Evolutionary conservation across 1,284 basidiomycete genomes (phyloP).

Genomic region (Phaffia rhodozyma): DNA sequence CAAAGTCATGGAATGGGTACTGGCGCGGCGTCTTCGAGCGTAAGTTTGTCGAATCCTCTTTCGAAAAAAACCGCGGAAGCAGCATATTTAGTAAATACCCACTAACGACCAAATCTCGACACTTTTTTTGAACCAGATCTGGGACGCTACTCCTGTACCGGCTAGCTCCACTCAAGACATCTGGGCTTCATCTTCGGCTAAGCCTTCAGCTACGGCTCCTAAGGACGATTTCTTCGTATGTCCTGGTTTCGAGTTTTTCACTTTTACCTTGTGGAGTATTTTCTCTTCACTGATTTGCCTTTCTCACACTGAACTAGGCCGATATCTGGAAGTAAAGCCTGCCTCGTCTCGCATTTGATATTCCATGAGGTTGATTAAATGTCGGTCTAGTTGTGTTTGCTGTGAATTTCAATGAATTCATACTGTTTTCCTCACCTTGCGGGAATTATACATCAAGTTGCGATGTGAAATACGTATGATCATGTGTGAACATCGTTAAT

Average conservation of each 20-base stretch:
- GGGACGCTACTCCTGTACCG: neutral
- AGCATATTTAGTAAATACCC: too few species aligned
- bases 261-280: neutral
- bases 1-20: neutral
- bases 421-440: too few species aligned
- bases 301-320: neutral
- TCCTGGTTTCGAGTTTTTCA: neutral
- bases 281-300: neutral
- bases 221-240: constrained; percentile 10
- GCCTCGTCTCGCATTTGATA: neutral
- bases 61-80: neutral
- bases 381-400: too few species aligned
- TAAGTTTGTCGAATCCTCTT: neutral
- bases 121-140: constrained; percentile 2
- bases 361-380: too few species aligned
- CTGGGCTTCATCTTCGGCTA: constrained; percentile 6
- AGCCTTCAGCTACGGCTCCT: neutral
- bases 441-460: too few species aligned
- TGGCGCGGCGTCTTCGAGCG: neutral
- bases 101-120: neutral
- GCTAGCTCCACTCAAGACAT: neutral
- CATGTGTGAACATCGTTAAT: too few species aligned
- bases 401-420: too few species aligned
- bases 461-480: too few species aligned
- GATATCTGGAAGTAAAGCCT: constrained; percentile 17